Evolutionary conservation across 1,284 basidiomycete genomes (phyloP).

Genomic region (Ustilago lituana): DNA sequence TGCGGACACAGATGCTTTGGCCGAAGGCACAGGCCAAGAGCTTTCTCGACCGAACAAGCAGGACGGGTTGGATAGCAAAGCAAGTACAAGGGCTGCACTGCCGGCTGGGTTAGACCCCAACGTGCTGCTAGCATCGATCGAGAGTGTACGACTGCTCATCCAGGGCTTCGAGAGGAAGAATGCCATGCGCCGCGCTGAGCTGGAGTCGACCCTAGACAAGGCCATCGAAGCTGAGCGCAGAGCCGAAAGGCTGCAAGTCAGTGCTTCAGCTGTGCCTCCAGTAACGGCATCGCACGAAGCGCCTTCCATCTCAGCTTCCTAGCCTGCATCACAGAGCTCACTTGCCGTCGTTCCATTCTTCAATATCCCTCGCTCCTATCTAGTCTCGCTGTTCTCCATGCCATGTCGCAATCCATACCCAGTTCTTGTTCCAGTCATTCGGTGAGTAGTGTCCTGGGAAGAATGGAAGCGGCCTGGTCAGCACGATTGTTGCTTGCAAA

Average conservation of each 20-base stretch:
- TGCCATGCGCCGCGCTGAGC: constrained; percentile 42
- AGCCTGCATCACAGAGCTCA: neutral
- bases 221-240: constrained; percentile 38
- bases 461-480: too few species aligned
- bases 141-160: constrained; percentile 44
- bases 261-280: neutral
- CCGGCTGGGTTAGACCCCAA: constrained; percentile 28
- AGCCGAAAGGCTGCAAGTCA: constrained; percentile 22
- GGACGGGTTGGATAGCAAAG: neutral
- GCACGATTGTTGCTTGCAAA: too few species aligned
- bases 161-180: constrained; percentile 49
- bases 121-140: constrained; percentile 45
- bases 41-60: too few species aligned
- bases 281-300: neutral
- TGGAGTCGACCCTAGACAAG: constrained; percentile 41
- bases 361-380: too few species aligned
- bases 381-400: too few species aligned
- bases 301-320: constrained; percentile 1
- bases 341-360: too few species aligned
- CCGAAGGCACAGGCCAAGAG: neutral
- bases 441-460: too few species aligned
- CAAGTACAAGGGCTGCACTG: neutral
- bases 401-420: too few species aligned
- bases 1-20: neutral
- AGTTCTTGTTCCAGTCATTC: too few species aligned